Evolutionary conservation across 768 basidiomycete genomes (phyloP).

Genomic region (Tremella mesenterica): DNA sequence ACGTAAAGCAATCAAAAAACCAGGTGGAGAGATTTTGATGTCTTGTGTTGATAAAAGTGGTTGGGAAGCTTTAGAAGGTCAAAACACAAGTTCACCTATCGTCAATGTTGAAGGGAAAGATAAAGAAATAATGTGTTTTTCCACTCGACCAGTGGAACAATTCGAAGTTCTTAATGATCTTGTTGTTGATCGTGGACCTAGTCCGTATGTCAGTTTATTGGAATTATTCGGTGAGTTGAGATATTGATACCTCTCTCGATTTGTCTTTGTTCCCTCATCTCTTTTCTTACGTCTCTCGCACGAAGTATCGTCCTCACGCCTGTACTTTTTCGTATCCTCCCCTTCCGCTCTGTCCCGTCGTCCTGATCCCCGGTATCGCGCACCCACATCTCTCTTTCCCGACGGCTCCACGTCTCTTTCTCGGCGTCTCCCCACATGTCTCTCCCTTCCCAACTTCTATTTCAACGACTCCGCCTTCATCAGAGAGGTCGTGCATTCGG

Average conservation of each 20-base stretch:
- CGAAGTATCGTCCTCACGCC: no score
- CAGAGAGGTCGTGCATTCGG: no score
- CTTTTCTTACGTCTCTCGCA: no score
- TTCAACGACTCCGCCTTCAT: no score
- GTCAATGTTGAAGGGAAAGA: constrained; percentile 52
- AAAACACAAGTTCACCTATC: not conserved
- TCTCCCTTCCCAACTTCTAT: no score
- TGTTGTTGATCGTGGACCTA: constrained; percentile 95
- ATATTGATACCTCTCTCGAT: not conserved
- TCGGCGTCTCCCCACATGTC: no score
- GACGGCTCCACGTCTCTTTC: no score
- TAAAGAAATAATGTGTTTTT: constrained; percentile 96
- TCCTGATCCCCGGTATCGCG: no score
- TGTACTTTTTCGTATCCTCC: no score
- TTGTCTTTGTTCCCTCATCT: no score
- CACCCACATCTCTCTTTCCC: no score
- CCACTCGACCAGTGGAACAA: constrained; percentile 85
- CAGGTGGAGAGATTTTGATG: constrained; percentile 94
- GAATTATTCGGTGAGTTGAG: constrained; percentile 80
- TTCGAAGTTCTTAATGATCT: constrained; percentile 97
- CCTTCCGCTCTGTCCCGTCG: no score
- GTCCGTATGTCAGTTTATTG: constrained; percentile 89
- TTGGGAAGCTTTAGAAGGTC: constrained; percentile 93
- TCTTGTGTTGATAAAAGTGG: constrained; percentile 78
- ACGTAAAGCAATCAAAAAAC: constrained; percentile 77